Evolutionary conservation across 345 rosid genomes (phyloP).

Genomic region (Balakata baccata): DNA sequence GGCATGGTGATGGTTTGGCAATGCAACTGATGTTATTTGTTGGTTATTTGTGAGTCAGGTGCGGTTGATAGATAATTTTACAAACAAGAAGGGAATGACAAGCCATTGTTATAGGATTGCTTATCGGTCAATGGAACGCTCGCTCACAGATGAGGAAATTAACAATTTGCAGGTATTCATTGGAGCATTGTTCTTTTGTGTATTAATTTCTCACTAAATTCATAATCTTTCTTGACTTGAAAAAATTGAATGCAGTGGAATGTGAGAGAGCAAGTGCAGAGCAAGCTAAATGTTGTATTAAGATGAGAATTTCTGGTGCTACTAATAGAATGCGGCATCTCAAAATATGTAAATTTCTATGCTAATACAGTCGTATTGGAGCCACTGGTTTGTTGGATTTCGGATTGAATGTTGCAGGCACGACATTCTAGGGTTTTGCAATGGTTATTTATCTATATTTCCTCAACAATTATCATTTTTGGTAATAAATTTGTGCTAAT

Average conservation of each 20-base stretch:
- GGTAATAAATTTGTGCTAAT: too few species aligned
- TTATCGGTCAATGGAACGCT: slow-evolving; percentile 91
- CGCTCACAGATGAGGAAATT: slow-evolving; percentile 87
- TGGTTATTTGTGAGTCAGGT: slow-evolving; percentile 43
- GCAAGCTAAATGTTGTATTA: slow-evolving; percentile 62
- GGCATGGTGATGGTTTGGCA: background rate
- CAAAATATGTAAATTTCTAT: background rate
- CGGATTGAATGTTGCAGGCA: slow-evolving; percentile 4
- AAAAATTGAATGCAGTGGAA: slow-evolving; percentile 51
- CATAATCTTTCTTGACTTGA: background rate
- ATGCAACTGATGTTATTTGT: background rate
- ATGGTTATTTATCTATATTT: background rate
- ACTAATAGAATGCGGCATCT: background rate
- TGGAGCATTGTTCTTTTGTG: background rate
- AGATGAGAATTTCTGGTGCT: slow-evolving; percentile 25
- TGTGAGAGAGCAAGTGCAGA: slow-evolving; percentile 76
- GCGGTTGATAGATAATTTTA: slow-evolving; percentile 70
- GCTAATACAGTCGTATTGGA: background rate
- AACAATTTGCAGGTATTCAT: slow-evolving; percentile 71
- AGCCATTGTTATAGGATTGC: slow-evolving; percentile 91
- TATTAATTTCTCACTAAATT: background rate
- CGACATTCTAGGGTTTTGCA: too few species aligned
- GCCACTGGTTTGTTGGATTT: background rate
- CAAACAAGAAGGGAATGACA: slow-evolving; percentile 88
- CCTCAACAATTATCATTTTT: background rate